A percentile compares a stretch with the other conserved stretches of the same genome.
phyloP scores from a whole-genome alignment of 78 protist genomes.

The Paulinella micropora region DNA sequence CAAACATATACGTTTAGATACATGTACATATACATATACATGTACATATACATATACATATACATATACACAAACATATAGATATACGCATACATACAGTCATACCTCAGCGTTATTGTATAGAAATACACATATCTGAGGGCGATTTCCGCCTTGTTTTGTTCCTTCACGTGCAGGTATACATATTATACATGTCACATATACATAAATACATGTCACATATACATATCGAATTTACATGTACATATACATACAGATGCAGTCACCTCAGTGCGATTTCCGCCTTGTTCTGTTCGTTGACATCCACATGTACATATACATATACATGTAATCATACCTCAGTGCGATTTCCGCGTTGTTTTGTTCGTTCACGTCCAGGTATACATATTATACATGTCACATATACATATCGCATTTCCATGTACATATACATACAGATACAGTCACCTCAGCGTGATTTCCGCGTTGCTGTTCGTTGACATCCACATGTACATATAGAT shows the following conservation, averaged over 20 bases:
- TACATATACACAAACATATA: neutral
- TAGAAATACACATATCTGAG: too few species aligned
- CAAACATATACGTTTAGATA: neutral
- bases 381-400: too few species aligned
- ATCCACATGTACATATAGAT: neutral
- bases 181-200: too few species aligned
- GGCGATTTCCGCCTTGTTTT: conserved; percentile 37
- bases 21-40: neutral
- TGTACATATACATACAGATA: too few species aligned
- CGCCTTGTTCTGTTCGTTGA: conserved; percentile 5
- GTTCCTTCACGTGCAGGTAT: conserved; percentile 75
- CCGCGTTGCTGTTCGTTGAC: conserved; percentile 92
- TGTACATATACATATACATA: neutral
- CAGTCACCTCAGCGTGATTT: too few species aligned
- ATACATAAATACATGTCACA: neutral
- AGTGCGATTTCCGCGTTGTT: conserved; percentile 27
- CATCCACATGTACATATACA: conserved; percentile 4
- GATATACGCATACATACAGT: neutral
- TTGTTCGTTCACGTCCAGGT: conserved; percentile 75
- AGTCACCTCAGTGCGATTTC: neutral
- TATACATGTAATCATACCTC: neutral
- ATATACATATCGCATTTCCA: too few species aligned
- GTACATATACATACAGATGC: too few species aligned
- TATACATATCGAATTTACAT: neutral
- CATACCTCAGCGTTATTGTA: neutral